Base-by-base conservation (phyloP, 129 eudicot genomes). In the Ambrosia artemisiifolia region DNA sequence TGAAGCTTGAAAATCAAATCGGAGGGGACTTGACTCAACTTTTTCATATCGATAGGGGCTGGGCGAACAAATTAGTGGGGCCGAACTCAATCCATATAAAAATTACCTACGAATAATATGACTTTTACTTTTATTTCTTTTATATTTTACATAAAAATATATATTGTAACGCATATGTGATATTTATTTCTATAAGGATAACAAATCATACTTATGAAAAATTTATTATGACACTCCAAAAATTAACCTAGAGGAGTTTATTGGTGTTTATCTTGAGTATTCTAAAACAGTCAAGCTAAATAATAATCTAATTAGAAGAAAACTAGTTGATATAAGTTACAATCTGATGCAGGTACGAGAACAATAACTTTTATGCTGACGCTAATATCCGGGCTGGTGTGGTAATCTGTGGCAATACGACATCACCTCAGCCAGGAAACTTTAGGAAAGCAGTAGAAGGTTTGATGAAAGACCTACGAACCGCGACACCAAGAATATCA, bases 321-420 rank as follows among this genome's bases (percentile, higher is more conserved):
- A 38, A 53, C 11, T 56, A 24, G 55, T 50, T 19, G 8, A 46
- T 20, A n/a, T 51, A 46, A 28, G 36, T 12, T 47, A 14, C 12
- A 33, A 46, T 46, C 32, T 57, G 69, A 33, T 79, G 43, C 19
- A 83, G 91, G 85, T 86, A 86, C 30, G 91, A 77, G 69, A 69
- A 74, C 60, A 54, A 55, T 61, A 66, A 56, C 47, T 76, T 68
- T 28, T 33, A 7, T 16, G 17, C 42, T 12, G 75, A 46, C 50
- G 53, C 56, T 56, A 44, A 70, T 51, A 30, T 74, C 43, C 44
- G 76, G 28, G 81, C 80, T 3, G 74, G 60, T 11, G 18, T n/a
- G 2, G 75, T 79, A 42, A 3, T 47, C 56, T 84, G 94, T 73
- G 73, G 81, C 44, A 71, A 63, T 0, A 56, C 44, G 19, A 57